phyloP scores from a whole-genome alignment of 305 asterid genomes.

The Fraxinus platypoda region DNA sequence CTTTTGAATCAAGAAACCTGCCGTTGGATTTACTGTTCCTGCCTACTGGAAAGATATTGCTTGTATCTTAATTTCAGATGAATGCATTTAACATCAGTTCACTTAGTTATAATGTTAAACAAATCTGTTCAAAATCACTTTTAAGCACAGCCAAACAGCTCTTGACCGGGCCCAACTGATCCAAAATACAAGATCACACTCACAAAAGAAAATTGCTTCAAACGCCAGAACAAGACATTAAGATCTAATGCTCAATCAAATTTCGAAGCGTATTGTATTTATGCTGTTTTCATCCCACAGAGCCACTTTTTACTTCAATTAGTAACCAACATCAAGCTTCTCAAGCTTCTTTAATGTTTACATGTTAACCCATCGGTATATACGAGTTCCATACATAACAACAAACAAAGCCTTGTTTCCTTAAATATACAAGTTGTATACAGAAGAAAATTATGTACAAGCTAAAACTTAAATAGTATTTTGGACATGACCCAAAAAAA shows the following conservation, averaged over 20 bases:
- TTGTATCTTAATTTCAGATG: not conserved
- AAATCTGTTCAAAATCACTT: not conserved
- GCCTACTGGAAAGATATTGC: not conserved
- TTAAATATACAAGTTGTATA: slow-evolving; percentile 18
- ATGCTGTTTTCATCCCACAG: not conserved
- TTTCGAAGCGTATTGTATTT: not conserved
- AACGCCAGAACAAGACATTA: not conserved
- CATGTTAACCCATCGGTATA: not conserved
- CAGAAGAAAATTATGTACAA: not conserved
- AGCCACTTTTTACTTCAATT: not conserved
- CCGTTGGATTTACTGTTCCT: not conserved
- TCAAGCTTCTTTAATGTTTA: not conserved
- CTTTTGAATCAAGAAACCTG: not conserved
- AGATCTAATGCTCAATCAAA: not conserved
- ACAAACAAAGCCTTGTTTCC: not conserved
- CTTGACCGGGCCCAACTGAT: not conserved
- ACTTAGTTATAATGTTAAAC: not conserved
- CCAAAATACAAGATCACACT: not conserved
- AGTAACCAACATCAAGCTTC: not conserved
- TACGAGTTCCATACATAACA: slow-evolving; percentile 12
- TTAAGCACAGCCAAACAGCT: not conserved
- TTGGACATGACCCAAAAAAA: not conserved
- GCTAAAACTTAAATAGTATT: slow-evolving; percentile 12
- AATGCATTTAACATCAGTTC: not conserved
- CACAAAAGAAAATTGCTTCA: not conserved